Percentiles rank a stretch among this genome's conserved stretches.
Evolutionary conservation across 441 rosid genomes (phyloP).

Genomic region (Jatropha multifida): DNA sequence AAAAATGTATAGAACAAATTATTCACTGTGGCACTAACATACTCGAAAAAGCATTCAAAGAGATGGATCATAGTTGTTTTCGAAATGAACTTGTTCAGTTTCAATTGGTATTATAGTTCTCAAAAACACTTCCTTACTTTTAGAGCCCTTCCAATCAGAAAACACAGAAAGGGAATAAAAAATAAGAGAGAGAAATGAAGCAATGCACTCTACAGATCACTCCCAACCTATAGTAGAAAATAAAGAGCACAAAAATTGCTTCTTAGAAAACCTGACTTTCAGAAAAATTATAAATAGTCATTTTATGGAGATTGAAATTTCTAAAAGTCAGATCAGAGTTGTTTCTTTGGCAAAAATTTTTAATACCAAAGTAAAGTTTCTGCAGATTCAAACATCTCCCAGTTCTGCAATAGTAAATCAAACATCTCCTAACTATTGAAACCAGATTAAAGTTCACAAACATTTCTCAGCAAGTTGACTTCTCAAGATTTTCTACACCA

Average conservation of each 20-base stretch:
- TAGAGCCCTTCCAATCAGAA: too few species aligned
- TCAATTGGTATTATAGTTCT: neutral
- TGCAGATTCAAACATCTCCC: conserved; percentile 1
- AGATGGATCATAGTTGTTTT: neutral
- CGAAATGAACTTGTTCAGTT: neutral
- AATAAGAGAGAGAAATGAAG: neutral
- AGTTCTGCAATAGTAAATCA: neutral
- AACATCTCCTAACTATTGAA: conserved; percentile 4
- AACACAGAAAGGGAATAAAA: too few species aligned
- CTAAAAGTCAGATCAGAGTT: neutral
- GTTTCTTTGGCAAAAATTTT: too few species aligned
- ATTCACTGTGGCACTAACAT: neutral
- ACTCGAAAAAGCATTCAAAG: neutral
- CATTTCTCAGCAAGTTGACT: neutral
- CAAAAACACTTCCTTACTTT: neutral
- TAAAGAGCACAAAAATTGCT: neutral
- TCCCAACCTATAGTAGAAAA: neutral
- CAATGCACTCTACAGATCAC: neutral
- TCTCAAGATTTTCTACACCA: neutral
- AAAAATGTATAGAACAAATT: neutral
- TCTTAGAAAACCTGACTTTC: neutral
- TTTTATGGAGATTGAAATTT: neutral
- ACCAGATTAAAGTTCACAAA: neutral
- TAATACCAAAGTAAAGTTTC: neutral
- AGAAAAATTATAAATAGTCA: neutral